Base-by-base conservation (phyloP, 441 rosid species). In the Aleurites moluccanus region DNA sequence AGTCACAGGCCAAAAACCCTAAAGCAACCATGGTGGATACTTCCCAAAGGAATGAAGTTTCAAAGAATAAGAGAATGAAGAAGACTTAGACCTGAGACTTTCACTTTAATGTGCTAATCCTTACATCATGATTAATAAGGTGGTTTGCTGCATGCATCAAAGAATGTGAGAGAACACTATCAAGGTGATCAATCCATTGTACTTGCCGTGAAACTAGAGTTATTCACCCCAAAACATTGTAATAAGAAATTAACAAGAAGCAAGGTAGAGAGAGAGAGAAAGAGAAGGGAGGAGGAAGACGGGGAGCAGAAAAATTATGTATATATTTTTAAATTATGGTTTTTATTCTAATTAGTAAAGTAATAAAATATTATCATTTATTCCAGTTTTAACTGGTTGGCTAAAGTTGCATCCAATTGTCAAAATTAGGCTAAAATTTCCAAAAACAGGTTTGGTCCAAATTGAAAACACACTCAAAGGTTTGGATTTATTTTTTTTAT, bases 11-110 rank as follows among this genome's bases (percentile, higher is more conserved):
- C 27, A 69, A 44, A 21, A 67, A 20, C 57, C 70, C n/a, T 65
- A 10, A 30, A 6, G 28, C 33, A 11, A 35, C 50, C 18, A 0
- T 47, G 6, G 68, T 16, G n/a, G 65, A 61, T 13, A 6, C 66
- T 70, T 56, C 73, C 9, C 67, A 20, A 30, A 53, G 35, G 50
- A 72, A 16, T 35, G 64, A 56, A 30, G 69, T 33, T 33, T 18
- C 66, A 0, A 55, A 64, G 45, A 73, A 77, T 35, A 63, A 38
- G 74, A 68, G 61, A 35, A 4, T 23, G 44, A 68, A 64, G 77
- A 63, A 27, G 55, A 56, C 11, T 42, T 80, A 35, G 72, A 76
- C 73, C 75, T 80, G 4, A 63, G 60, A 18, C 77, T 76, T 77
- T 80, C 83, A 9, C 80, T 80, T 23, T 69, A 64, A 8, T 20